Percentiles rank a stretch among this genome's conserved stretches.
These are phyloP conservation scores for Wickerhamiella nectarea DNA, from an alignment of 805 yeast species.

Conservation along the genomic window DNA sequence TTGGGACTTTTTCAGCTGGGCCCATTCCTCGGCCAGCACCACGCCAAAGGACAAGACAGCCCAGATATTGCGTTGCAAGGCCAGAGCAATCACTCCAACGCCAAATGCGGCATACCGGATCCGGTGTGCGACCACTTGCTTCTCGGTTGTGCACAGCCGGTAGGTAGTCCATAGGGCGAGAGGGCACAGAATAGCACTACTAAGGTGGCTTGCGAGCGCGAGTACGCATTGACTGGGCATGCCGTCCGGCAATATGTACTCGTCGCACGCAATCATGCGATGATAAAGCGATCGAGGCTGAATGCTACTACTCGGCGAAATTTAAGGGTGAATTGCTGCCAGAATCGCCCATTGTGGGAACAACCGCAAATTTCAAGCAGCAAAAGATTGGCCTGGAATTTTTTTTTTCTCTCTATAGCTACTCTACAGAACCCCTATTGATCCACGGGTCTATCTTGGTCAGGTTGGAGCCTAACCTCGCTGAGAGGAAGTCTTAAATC, in stretches of 20 bases:
- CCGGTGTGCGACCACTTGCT: background rate
- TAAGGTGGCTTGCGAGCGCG: background rate
- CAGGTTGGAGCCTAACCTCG: too few relatives aligned
- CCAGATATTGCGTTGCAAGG: background rate
- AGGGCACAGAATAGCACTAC: background rate
- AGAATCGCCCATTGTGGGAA: too few relatives aligned
- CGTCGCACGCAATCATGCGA: constrained; percentile 1
- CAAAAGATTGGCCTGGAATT: too few relatives aligned
- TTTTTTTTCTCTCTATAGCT: too few relatives aligned
- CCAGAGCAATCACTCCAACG: background rate
- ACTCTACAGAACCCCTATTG: too few relatives aligned
- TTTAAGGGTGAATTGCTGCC: too few relatives aligned
- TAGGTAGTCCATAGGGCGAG: background rate
- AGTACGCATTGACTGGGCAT: constrained; percentile 6
- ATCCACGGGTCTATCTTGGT: too few relatives aligned
- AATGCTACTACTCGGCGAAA: too few relatives aligned
- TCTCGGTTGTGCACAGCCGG: background rate
- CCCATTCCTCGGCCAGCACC: constrained; percentile 1
- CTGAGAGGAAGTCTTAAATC: too few relatives aligned
- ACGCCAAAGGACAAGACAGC: background rate
- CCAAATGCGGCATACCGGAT: background rate
- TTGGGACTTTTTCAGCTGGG: background rate
- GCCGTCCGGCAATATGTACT: constrained; percentile 1
- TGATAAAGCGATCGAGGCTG: background rate
- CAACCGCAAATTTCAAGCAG: too few relatives aligned